Evolutionary conservation across 2,329 filamentous ascomycete species (phyloP).

Genomic region (Pseudocercospora pini-densiflorae): DNA sequence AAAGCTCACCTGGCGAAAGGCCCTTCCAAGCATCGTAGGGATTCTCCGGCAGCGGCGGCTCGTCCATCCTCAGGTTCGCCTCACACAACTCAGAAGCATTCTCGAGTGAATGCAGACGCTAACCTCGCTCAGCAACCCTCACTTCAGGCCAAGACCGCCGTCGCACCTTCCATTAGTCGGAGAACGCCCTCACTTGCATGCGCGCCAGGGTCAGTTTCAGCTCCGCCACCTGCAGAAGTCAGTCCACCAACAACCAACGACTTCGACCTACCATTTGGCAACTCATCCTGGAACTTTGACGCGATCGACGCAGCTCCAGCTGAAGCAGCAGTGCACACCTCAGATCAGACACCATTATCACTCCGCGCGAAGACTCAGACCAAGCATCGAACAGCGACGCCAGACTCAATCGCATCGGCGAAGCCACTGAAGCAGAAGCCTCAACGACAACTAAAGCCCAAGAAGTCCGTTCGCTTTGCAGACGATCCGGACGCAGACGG

Average conservation of each 20-base stretch:
- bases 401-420: not conserved
- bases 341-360: not conserved
- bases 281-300: slow-evolving; percentile 1
- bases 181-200: not conserved
- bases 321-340: not conserved
- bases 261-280: not conserved
- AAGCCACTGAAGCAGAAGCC: not conserved
- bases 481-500: not conserved
- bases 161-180: not conserved
- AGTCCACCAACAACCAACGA: not conserved
- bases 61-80: not conserved
- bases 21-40: not conserved
- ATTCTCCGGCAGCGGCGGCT: not conserved
- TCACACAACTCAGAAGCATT: not conserved
- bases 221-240: not conserved
- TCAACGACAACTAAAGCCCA: not conserved
- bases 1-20: not conserved
- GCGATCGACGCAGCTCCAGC: not conserved
- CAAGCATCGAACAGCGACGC: not conserved
- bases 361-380: not conserved
- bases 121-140: not conserved
- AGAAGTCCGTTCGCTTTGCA: not conserved
- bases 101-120: not conserved
- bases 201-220: not conserved
- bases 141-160: not conserved